Evolutionary conservation across 768 basidiomycete genomes (phyloP), one percentile per base, ranked within the genome.

Genomic region (Boletus fagicola): DNA sequence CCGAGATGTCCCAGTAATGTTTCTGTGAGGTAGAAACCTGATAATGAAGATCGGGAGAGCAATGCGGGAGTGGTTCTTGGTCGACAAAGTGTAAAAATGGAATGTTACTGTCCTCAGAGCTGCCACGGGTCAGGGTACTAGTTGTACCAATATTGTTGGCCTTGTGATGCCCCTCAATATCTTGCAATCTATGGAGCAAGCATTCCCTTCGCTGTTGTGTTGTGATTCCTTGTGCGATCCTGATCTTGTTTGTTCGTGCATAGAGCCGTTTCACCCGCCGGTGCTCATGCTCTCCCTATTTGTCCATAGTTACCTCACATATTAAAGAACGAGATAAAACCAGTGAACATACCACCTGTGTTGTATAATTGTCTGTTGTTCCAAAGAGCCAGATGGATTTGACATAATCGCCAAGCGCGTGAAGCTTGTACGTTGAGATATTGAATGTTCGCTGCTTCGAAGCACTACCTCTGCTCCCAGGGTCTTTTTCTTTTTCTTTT

Each of bases 181-280:
- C 55, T 11, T 56, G 49, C 9, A 56, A 5, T 10, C 38, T 49
- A 0, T n/a, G 26, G 20, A 59, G 44, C 0, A 58, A 28, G 3
- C 26, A 5, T 5, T 26, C 26, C 26, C 26, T 26, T 26, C 26
- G 26, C 26, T 26, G 26, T 26, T 26, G 26, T 26, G 26, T 26
- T 26, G 3, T 26, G 26, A 26, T 26, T 26, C 26, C 26, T 26
- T 26, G 26, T 5, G 26, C 26, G 5, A 26, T 26, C 26, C 26
- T 26, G 26, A 26, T 26, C 26, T 26, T 26, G 26, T 26, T 26
- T 26, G 26, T 26, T 26, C 26, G 39, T 0, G 56, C 54, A 47
- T 79, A 81, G 35, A 76, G 63, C 0, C 54, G 60, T 62, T 83
- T 81, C 9, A 76, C 64, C 0, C 49, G 58, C 0, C 65, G 56